A percentile compares a stretch with the other conserved stretches of the same genome.
phyloP scores from a whole-genome alignment of 78 protist genomes.

The Dictyostelium capitatum region DNA sequence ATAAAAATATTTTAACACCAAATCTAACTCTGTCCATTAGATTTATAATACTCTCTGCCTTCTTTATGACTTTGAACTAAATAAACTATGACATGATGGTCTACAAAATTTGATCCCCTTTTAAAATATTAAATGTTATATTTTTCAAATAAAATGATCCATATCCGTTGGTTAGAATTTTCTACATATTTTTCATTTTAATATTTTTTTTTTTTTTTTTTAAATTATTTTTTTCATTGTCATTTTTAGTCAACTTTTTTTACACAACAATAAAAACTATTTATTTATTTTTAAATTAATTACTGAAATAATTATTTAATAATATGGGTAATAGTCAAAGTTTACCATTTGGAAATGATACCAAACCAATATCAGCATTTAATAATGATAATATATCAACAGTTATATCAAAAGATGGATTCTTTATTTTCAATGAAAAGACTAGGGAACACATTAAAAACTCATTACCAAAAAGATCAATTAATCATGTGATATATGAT shows the following conservation, averaged over 20 bases:
- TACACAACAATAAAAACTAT: too few relatives aligned
- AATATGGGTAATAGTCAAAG: conserved; percentile 21
- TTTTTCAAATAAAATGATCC: too few relatives aligned
- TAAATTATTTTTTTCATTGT: neutral
- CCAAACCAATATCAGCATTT: conserved; percentile 63
- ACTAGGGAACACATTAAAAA: neutral
- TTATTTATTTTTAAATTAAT: too few relatives aligned
- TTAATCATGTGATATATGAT: neutral
- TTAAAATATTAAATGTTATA: too few relatives aligned
- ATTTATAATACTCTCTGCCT: conserved; percentile 65
- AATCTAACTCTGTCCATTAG: too few relatives aligned
- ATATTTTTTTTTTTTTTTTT: neutral
- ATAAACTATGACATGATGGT: too few relatives aligned
- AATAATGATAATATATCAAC: conserved; percentile 17
- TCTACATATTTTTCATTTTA: neutral
- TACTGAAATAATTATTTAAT: too few relatives aligned
- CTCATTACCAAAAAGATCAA: conserved; percentile 3
- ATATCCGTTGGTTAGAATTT: too few relatives aligned
- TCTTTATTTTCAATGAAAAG: conserved; percentile 21
- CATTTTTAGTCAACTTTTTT: neutral
- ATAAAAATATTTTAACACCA: neutral
- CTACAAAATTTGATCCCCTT: neutral
- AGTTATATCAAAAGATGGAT: conserved; percentile 19
- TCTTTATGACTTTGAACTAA: conserved; percentile 34
- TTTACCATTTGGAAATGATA: neutral